Evolutionary conservation across 169 alveolate species (phyloP).

Genomic region (Plasmodium gonderi): DNA sequence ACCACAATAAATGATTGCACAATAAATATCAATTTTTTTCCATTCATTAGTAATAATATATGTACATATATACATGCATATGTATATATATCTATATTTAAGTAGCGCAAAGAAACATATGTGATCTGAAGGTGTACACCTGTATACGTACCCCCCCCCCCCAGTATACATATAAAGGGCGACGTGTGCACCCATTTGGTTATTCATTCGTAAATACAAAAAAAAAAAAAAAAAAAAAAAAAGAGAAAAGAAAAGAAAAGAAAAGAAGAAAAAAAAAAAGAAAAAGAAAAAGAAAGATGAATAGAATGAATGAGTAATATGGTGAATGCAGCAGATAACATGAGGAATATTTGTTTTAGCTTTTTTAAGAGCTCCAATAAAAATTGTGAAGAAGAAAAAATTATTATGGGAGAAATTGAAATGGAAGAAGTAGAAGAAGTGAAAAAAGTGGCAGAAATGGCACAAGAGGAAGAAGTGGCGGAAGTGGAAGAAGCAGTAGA

Average conservation of each 20-base stretch:
- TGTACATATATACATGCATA: background rate
- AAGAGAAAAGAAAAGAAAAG: background rate
- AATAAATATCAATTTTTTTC: background rate
- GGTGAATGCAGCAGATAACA: slow-evolving; percentile 27
- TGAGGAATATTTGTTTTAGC: slow-evolving; percentile 23
- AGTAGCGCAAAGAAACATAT: background rate
- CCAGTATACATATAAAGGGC: background rate
- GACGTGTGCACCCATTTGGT: background rate
- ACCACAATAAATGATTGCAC: background rate
- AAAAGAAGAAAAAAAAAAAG: background rate
- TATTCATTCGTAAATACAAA: background rate
- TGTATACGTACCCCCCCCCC: background rate
- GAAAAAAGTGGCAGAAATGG: background rate
- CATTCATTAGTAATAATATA: background rate
- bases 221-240: background rate
- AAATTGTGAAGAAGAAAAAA: background rate
- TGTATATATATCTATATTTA: background rate
- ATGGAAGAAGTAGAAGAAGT: background rate
- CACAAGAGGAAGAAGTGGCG: background rate
- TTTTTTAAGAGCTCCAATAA: background rate
- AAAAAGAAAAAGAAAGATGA: background rate
- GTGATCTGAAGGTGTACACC: background rate
- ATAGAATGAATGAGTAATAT: slow-evolving; percentile 1
- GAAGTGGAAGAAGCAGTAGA: background rate
- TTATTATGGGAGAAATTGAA: background rate